Conservation (phyloP, 2,329 filamentous ascomycete genomes). For the Aspergillus chevalieri region DNA sequence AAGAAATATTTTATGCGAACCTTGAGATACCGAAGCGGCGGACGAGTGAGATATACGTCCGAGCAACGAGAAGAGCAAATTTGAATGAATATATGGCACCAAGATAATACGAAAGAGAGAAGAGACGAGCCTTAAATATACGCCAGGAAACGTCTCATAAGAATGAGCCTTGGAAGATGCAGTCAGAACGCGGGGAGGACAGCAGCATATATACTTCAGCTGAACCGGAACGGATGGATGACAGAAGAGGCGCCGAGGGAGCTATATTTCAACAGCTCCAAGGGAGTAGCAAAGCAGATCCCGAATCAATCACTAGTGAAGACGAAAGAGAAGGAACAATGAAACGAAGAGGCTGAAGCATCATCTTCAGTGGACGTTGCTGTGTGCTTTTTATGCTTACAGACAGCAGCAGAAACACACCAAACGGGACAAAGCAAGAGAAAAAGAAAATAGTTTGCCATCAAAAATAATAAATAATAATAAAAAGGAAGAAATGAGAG, state of each 20-base stretch:
- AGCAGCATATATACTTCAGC: not conserved
- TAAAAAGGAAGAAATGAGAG: constrained; percentile 2
- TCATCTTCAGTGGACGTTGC: not conserved
- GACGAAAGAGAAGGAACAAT: not conserved
- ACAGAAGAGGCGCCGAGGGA: not conserved
- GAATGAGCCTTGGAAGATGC: not conserved
- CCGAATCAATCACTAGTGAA: not conserved
- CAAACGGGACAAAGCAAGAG: constrained; percentile 1
- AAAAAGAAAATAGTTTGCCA: not conserved
- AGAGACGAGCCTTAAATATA: not conserved
- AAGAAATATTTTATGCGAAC: not conserved
- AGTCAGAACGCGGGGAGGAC: not conserved
- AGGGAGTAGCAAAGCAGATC: not conserved
- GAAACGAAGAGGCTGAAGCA: not conserved
- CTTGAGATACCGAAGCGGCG: not conserved
- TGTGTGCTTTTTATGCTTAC: constrained; percentile 5
- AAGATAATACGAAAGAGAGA: not conserved
- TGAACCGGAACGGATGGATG: not conserved
- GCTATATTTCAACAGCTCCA: not conserved
- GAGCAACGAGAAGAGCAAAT: not conserved
- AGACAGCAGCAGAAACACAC: not conserved
- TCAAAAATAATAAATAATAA: not conserved
- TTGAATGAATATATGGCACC: not conserved
- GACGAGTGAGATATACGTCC: too few species aligned
- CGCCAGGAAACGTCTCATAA: not conserved